These are phyloP conservation scores for Raddia distichophylla DNA, from an alignment of 176 grass and related monocot genomes.

Conservation along the genomic window DNA sequence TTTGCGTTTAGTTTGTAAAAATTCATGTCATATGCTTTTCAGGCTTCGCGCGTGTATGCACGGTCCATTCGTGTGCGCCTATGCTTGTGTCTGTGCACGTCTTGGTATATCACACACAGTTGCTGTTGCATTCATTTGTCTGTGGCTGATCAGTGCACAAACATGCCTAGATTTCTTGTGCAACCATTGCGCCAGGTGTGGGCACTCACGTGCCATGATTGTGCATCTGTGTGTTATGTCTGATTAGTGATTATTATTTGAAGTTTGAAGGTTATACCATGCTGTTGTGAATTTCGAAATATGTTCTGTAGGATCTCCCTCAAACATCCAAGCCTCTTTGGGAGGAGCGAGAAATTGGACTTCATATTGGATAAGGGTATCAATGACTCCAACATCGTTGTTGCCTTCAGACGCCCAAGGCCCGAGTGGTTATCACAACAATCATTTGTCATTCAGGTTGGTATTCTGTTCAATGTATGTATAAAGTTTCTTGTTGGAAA, in stretches of 20 bases:
- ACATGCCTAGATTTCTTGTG: not conserved
- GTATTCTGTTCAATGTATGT: slow-evolving; percentile 11
- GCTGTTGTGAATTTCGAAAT: slow-evolving; percentile 14
- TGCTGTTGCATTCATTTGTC: not conserved
- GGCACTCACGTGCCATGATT: not conserved
- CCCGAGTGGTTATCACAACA: slow-evolving; percentile 71
- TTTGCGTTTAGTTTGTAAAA: slow-evolving; percentile 1
- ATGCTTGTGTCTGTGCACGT: not conserved
- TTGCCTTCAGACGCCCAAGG: slow-evolving; percentile 76
- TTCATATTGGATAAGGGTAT: slow-evolving; percentile 86
- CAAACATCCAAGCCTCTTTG: slow-evolving; percentile 86
- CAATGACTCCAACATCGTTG: slow-evolving; percentile 76
- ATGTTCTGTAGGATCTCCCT: slow-evolving; percentile 62
- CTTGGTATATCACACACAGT: not conserved
- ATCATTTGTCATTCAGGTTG: slow-evolving; percentile 90
- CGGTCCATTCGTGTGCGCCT: not conserved
- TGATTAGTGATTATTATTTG: not conserved
- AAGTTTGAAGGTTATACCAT: not conserved
- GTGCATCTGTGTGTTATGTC: not conserved
- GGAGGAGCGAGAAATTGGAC: slow-evolving; percentile 88
- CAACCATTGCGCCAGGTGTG: not conserved
- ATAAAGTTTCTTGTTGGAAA: slow-evolving; percentile 5
- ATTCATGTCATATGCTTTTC: not conserved
- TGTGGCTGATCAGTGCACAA: not conserved
- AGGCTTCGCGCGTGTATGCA: not conserved